phyloP scores from a whole-genome alignment of 768 basidiomycete species.

The Lentinula sp. region DNA sequence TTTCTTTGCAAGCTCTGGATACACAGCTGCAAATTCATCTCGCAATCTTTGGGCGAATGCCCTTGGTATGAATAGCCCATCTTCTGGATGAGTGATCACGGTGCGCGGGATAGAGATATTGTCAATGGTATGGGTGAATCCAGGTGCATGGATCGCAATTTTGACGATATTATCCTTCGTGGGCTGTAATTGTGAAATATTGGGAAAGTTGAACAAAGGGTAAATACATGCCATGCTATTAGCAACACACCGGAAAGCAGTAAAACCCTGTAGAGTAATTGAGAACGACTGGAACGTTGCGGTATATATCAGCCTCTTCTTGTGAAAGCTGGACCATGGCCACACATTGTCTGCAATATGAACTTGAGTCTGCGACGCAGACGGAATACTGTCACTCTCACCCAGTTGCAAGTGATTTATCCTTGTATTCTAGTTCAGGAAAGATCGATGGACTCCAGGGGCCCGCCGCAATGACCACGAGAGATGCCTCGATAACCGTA shows the following conservation, averaged over 20 bases:
- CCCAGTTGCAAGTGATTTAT: conserved; percentile 75
- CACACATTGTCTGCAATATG: conserved; percentile 59
- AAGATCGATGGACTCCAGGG: conserved; percentile 85
- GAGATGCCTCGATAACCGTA: conserved; percentile 43
- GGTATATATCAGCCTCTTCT: conserved; percentile 63
- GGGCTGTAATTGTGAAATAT: conserved; percentile 38
- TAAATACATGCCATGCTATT: not conserved
- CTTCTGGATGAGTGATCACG: conserved; percentile 48
- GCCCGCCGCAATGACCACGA: conserved; percentile 69
- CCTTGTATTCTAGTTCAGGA: conserved; percentile 45
- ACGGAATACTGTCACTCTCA: conserved; percentile 24
- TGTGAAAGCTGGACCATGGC: conserved; percentile 68
- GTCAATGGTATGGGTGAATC: conserved; percentile 50
- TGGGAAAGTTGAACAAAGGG: not conserved
- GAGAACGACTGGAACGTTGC: conserved; percentile 60
- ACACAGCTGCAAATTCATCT: conserved; percentile 46
- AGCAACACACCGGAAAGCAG: conserved; percentile 64
- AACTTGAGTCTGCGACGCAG: not conserved
- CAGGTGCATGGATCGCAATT: conserved; percentile 68
- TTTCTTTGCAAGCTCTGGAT: conserved; percentile 73
- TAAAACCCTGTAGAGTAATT: conserved; percentile 76
- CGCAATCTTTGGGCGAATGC: conserved; percentile 45
- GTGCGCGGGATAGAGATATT: conserved; percentile 77
- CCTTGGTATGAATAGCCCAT: conserved; percentile 63
- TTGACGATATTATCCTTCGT: conserved; percentile 69